Evolutionary conservation across 331 rosid genomes (phyloP).

Genomic region (Saraca asoca): DNA sequence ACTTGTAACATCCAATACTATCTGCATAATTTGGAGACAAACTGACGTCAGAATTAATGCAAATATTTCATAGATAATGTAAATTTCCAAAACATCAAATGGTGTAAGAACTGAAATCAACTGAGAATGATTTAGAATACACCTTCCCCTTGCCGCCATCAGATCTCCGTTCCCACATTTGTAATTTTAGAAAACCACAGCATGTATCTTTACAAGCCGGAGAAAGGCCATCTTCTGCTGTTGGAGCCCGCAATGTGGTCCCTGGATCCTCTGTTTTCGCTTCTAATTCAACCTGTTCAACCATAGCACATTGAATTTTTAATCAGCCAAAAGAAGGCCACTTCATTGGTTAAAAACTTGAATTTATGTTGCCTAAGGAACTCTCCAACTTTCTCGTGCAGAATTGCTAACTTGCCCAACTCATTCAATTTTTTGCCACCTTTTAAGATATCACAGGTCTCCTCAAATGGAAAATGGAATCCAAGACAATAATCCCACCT

Average conservation of each 20-base stretch:
- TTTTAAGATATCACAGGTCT: conserved; percentile 18
- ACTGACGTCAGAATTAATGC: not conserved
- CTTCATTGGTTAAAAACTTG: not conserved
- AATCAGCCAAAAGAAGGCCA: conserved; percentile 13
- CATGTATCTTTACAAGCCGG: conserved; percentile 91
- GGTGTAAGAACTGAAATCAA: not conserved
- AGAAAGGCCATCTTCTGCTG: conserved; percentile 70
- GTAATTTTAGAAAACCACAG: conserved; percentile 59
- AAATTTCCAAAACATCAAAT: not conserved
- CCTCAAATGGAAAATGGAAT: conserved; percentile 10
- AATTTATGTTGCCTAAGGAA: conserved; percentile 2
- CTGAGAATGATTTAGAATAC: conserved; percentile 10
- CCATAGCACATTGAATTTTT: conserved; percentile 5
- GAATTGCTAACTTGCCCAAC: not conserved
- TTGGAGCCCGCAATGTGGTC: conserved; percentile 86
- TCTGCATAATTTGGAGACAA: conserved; percentile 52
- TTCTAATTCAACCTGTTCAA: conserved; percentile 76
- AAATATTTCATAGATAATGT: not conserved
- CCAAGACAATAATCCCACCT: conserved; percentile 3
- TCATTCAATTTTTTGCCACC: conserved; percentile 5
- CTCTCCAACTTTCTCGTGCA: conserved; percentile 10
- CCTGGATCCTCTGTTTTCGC: conserved; percentile 74
- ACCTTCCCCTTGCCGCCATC: conserved; percentile 96
- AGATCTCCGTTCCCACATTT: conserved; percentile 76
- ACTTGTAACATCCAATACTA: conserved; percentile 72